Base-by-base conservation (phyloP, 2,329 filamentous ascomycete genomes). In the Didymella exigua region DNA sequence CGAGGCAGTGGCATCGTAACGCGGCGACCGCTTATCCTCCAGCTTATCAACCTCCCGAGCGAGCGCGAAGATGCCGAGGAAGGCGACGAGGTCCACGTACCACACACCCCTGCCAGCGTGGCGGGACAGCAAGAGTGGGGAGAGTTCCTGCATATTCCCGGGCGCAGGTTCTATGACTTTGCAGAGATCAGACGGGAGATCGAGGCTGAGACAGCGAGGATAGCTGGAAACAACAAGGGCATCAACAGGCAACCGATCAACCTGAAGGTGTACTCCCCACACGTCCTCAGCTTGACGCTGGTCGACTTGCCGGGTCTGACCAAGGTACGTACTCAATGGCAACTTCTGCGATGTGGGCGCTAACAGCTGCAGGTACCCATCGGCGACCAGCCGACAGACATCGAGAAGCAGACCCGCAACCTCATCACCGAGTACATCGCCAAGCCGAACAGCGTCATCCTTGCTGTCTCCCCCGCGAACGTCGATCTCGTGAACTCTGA, bases 401-500 rank as follows among this genome's bases (percentile, higher is more conserved):
- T 99, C 71, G 95, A 99, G 82, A 98, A 97, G 78, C 95, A 99
- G 79, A 99, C 95, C 27, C 86, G 93, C 62, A 96, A 91, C 65
- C 85, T 99, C 68, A 98, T 99, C 68, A 90, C 93, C 51, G 95
- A 99, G 79, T 99, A 97, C 74, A 99, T 98, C 71, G 93, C 93
- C 54, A 99, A 99, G 79, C 93, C 95, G 13, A 99, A 99, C 83
- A 97, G 93, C 77, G 96, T 99, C 70, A 88, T 99, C 62, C 85
- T 99, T 47, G 95, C 95, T 27, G 95, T 99, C 21, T 98, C 95
- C 11, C 93, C 95, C 16, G 95, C 95, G 48, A 99, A 99, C 70
- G 93, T 98, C 70, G 95, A 99, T 73, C 88, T 99, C 68, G 95
- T 98, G 74, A 99, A 99, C 77, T 99, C 95, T 7, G 95, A 99